phyloP scores from a whole-genome alignment of 108 stramenopile species.

The Skeletonema costatum region DNA sequence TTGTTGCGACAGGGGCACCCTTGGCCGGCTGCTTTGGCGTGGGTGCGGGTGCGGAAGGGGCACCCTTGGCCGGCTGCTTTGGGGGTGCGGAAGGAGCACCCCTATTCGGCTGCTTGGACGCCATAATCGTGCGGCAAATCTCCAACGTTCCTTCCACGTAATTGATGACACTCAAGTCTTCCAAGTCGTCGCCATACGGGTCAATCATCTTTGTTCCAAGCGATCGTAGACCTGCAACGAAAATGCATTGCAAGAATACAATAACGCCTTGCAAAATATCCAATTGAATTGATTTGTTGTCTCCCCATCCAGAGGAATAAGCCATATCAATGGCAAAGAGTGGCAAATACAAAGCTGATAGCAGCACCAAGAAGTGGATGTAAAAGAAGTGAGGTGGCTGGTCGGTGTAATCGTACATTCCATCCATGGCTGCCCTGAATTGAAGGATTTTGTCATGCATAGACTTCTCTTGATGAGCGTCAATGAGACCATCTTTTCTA shows the following conservation, averaged over 20 bases:
- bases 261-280: conserved; percentile 41
- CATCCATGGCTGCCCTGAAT: conserved; percentile 38
- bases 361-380: conserved; percentile 55
- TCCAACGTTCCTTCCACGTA: conserved; percentile 37
- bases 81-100: too few relatives aligned
- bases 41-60: too few relatives aligned
- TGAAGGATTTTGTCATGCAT: conserved; percentile 9
- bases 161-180: conserved; percentile 49
- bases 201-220: conserved; percentile 50
- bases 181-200: conserved; percentile 49
- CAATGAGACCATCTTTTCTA: conserved; percentile 15
- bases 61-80: too few relatives aligned
- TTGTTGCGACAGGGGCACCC: too few relatives aligned
- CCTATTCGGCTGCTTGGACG: not conserved
- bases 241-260: conserved; percentile 45
- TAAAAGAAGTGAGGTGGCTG: conserved; percentile 62
- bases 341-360: conserved; percentile 54
- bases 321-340: conserved; percentile 45
- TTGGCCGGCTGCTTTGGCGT: too few relatives aligned
- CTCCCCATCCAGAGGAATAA: conserved; percentile 7
- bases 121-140: conserved; percentile 8
- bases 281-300: conserved; percentile 72
- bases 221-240: conserved; percentile 39
- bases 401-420: conserved; percentile 46
- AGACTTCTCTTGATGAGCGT: conserved; percentile 7